A percentile compares a stretch with the other conserved stretches of the same genome.
Conservation (phyloP, 1,284 basidiomycete genomes). For the Trametes polyzona region DNA sequence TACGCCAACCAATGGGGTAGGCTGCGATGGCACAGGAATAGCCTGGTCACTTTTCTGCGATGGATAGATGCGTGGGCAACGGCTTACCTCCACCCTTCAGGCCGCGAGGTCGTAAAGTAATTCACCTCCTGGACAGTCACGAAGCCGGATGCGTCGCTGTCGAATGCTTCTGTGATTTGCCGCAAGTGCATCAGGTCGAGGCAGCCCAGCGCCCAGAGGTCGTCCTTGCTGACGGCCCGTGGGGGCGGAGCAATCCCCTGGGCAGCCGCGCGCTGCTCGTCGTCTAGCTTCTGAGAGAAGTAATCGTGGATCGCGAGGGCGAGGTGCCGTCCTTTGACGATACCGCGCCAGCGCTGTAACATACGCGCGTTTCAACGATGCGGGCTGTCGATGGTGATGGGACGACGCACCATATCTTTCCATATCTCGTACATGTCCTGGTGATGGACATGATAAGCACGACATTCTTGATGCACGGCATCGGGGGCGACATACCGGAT, state of each 20-base stretch:
- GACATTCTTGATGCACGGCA: not conserved
- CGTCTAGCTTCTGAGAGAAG: constrained; percentile 33
- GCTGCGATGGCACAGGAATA: constrained; percentile 26
- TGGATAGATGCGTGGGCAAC: not conserved
- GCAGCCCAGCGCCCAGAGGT: constrained; percentile 47
- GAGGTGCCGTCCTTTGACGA: constrained; percentile 41
- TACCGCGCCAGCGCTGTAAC: constrained; percentile 39
- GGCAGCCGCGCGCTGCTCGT: constrained; percentile 1
- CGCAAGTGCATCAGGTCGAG: constrained; percentile 46
- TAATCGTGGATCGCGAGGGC: constrained; percentile 41
- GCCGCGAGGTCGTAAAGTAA: constrained; percentile 37
- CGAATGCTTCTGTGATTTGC: constrained; percentile 49
- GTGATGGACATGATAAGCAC: not conserved
- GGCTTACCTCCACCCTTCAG: constrained; percentile 36
- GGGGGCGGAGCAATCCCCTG: constrained; percentile 6
- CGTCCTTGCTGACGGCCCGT: constrained; percentile 38
- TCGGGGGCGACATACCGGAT: constrained; percentile 23
- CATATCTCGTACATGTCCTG: constrained; percentile 30
- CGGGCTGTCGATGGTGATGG: too few relatives aligned
- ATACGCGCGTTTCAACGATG: too few relatives aligned
- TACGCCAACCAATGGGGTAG: constrained; percentile 49
- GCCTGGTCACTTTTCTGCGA: not conserved
- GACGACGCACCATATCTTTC: constrained; percentile 35
- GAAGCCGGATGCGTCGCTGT: constrained; percentile 53
- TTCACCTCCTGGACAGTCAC: constrained; percentile 55